Conservation (phyloP, 176 grass and related monocot genomes). For the Areca catechu region DNA sequence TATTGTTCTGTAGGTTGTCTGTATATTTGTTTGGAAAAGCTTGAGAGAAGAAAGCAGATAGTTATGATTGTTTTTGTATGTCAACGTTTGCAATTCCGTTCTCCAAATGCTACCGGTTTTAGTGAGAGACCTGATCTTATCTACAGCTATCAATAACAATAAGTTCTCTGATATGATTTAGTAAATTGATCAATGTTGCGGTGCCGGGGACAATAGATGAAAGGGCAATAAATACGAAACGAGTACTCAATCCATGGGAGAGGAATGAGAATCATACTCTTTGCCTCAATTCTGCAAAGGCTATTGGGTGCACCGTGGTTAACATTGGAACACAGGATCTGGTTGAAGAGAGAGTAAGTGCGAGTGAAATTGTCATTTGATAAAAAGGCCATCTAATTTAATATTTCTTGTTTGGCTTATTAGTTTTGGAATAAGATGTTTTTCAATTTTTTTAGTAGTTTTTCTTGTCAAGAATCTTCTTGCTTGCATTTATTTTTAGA, state of each 20-base stretch:
- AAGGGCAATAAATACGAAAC: conserved; percentile 97
- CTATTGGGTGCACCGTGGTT: conserved; percentile 96
- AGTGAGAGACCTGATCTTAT: too few relatives aligned
- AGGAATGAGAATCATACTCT: conserved; percentile 98
- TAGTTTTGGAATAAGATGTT: background rate
- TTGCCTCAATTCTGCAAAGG: conserved; percentile 99
- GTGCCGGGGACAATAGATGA: conserved; percentile 97
- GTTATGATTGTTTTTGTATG: too few relatives aligned
- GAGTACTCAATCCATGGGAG: conserved; percentile 96
- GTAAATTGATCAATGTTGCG: conserved; percentile 97
- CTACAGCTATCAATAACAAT: too few relatives aligned
- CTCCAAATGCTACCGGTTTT: too few relatives aligned
- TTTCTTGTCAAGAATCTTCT: too few relatives aligned
- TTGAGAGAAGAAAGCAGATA: too few relatives aligned
- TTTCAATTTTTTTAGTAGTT: too few relatives aligned
- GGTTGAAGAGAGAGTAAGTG: conserved; percentile 88
- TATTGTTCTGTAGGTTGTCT: too few relatives aligned
- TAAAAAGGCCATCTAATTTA: conserved; percentile 9
- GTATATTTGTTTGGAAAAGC: too few relatives aligned
- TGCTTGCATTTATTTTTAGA: too few relatives aligned
- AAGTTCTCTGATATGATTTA: conserved; percentile 32
- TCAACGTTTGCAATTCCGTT: too few relatives aligned
- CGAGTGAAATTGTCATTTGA: background rate
- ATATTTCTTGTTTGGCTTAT: background rate
- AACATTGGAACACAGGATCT: conserved; percentile 99